Base-by-base conservation (phyloP, 2,329 filamentous ascomycete genomes). In the Penicillium janthinellum region DNA sequence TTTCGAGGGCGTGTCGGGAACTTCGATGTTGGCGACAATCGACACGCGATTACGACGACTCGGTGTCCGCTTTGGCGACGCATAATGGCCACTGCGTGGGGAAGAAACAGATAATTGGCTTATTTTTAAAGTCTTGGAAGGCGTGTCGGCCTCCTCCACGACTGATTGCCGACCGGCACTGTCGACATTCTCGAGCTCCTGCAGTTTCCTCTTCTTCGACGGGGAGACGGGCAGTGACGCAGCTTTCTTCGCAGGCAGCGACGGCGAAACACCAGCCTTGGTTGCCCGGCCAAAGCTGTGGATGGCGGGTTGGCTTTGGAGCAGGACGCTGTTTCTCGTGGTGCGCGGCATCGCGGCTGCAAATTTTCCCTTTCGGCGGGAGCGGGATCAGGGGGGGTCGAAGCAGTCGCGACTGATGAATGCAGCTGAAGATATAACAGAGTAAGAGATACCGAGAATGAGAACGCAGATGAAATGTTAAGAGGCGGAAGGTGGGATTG, bases 11-110 rank as follows among this genome's bases (percentile, higher is more conserved):
- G 71, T 69, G 25, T 63, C 62, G 59, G 60, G 58, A 38, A 60
- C 37, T 58, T 64, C 50, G 48, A 64, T 55, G 25, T 61, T 60
- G 49, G 56, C 51, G 28, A 47, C 28, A 28, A n/a, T 47, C 17
- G 61, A 42, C 87, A 76, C 66, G 86, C 84, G 17, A 70, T 71
- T 11, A 83, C 85, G 5, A 88, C 78, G 67, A 56, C 66, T 68
- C 3, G 66, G 67, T 11, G 66, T 69, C 11, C 66, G 64, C 48
- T 68, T 67, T 0, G 67, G 59, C 3, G 67, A 62, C 6, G 67
- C 68, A 63, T 66, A 69, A 20, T 74, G 69, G 5, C 67, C 67
- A 42, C 71, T 72, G 38, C 69, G 66, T 2, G 74, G 74, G 4
- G 73, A 73, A 11, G 70, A 70, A n/a, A 76, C 65, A 0, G 67